Base-by-base conservation (phyloP, 176 grass and related monocot species). In the Alopecurus myosuroides region DNA sequence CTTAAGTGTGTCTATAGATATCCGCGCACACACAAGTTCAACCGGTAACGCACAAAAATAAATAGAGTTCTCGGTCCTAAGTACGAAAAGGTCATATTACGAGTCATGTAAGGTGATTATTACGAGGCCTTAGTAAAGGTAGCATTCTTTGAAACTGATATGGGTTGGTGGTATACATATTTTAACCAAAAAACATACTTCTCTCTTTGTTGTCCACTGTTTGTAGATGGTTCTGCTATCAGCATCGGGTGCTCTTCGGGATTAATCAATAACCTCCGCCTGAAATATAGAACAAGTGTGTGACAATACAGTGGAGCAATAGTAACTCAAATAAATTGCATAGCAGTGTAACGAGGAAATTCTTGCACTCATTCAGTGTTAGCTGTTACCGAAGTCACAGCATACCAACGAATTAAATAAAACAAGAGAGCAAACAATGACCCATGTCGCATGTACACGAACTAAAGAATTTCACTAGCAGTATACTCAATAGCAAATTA, bases 211-310 rank as follows among this genome's bases (percentile, higher is more conserved):
- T 91, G 90, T 22, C 81, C 87, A 61, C 88, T 92, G 77, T 96
- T 99, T 58, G 58, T 91, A 79, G 97, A 97, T 85, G 97, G 86
- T 84, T 99, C 97, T 20, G 97, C 91, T 73, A 99, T 89, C 33
- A 99, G 92, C 90, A 99, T 96, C 53, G 97, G 97, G 92, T 99
- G 97, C 79, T 99, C 97, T 77, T 89, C 92, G 49, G 97, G 97
- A 86, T 99, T 94, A 82, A 99, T 99, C 77, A 99, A 90, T 42
- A 99, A 80, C 70, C 91, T 77, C 62, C 90, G 78, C 66, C 97
- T 99, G 84, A 87, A 84, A 90, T 67, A 44, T 26, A 52, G 69
- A 76, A 76, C 19, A 75, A 67, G 55, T 73, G 80, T 15, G 28
- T 73, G 71, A 44, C 25, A 60, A 4, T 41, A 82, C 41, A 63